Base-by-base conservation (phyloP, 768 basidiomycete species). In the Tylopilus sp. region DNA sequence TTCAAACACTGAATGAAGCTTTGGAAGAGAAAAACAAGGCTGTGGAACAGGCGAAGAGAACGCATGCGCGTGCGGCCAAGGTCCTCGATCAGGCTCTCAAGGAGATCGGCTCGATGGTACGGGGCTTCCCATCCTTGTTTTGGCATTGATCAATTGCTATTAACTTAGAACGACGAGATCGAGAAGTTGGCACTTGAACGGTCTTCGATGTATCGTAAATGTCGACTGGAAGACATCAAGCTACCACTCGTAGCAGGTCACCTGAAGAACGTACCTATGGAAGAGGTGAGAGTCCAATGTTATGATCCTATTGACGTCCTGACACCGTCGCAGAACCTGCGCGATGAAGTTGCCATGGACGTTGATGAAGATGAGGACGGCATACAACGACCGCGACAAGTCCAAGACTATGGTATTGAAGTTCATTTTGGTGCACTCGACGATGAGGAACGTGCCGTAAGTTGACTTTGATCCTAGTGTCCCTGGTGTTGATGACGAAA, bases 331-430 rank as follows among this genome's bases (percentile, higher is more conserved):
- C 53, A 88, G 91, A 88, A 87, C 60, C 77, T 89, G 20, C 84
- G 85, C 5, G 88, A 91, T 30, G 90, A 89, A 69, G 83, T 90
- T 33, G 86, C 84, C 3, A 97, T 98, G 93, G 90, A 94, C 55
- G 77, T 95, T 4, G 95, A 98, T 52, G 89, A 88, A 41, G 88
- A 92, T 54, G 93, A 94, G 44, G 81, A 88, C 35, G 87, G 79
- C 6, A 83, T 85, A 4, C 91, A 93, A 61, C 78, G 77, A 42
- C 81, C 85, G 1, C 87, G 81, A 54, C 73, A 75, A 49, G 85
- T 88, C 2, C 78, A 83, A 10, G 87, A 94, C 61, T 95, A 86
- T 59, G 95, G 92, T 7, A 85, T 99, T 45, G 89, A 93, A 60
- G 86, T 97, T 35, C 82, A 97, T 67, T 98, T 95, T 62, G 76